Conservation (phyloP, 495 filamentous ascomycete species). For the Talaromyces borbonicus region DNA sequence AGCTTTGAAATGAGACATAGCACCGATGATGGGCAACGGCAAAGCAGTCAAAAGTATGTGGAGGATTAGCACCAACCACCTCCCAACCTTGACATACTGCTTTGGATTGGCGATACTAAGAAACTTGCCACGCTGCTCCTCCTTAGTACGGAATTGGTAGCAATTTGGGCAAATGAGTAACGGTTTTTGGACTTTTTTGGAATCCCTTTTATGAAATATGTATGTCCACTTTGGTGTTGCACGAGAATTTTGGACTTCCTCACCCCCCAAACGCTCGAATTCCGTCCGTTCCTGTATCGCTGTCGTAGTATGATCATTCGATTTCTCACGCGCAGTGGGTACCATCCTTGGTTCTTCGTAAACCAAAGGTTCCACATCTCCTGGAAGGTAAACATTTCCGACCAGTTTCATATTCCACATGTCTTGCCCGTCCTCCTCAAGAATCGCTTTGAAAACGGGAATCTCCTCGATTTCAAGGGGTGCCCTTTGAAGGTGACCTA, state of each 20-base stretch:
- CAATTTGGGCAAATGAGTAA: conserved; percentile 6
- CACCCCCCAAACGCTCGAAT: background rate
- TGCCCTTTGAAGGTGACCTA: conserved; percentile 16
- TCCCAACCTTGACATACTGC: background rate
- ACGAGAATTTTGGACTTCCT: background rate
- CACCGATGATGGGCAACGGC: conserved; percentile 24
- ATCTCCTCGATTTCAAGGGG: conserved; percentile 1
- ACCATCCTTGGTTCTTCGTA: conserved; percentile 5
- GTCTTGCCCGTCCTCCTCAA: conserved; percentile 11
- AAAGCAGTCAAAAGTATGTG: conserved; percentile 6
- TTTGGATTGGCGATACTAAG: background rate
- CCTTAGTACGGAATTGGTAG: background rate
- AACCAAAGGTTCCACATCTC: conserved; percentile 12
- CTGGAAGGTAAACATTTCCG: conserved; percentile 6
- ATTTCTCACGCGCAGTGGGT: background rate
- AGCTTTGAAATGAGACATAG: conserved; percentile 17
- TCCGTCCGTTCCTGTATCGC: background rate
- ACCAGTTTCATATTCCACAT: conserved; percentile 14
- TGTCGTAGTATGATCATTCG: background rate
- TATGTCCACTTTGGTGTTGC: too few relatives aligned
- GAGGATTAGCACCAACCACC: background rate
- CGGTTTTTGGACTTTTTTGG: conserved; percentile 5
- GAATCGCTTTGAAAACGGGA: conserved; percentile 1
- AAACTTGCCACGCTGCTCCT: background rate
- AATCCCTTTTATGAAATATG: background rate